phyloP scores from a whole-genome alignment of 2,329 filamentous ascomycete genomes.

The Fusarium acutatum region DNA sequence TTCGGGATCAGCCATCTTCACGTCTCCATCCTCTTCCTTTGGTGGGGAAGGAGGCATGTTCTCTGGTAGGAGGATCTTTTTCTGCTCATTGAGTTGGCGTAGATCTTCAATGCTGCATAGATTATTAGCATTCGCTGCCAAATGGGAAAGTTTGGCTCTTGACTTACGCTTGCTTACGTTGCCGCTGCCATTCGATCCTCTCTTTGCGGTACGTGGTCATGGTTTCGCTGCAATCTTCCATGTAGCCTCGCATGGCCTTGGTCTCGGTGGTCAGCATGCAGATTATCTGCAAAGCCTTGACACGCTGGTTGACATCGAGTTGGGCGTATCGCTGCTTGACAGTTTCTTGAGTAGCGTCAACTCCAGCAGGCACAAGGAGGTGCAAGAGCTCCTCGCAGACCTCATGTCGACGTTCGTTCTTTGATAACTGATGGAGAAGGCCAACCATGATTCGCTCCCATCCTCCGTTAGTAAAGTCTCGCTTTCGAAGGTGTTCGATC shows the following conservation, averaged over 20 bases:
- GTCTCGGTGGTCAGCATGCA: conserved; percentile 88
- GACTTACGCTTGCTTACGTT: conserved; percentile 72
- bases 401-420: conserved; percentile 73
- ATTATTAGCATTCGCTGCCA: background rate
- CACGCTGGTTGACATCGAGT: conserved; percentile 84
- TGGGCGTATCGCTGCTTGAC: conserved; percentile 75
- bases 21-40: conserved; percentile 65
- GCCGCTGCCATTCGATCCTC: conserved; percentile 90
- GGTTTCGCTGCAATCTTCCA: conserved; percentile 90
- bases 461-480: conserved; percentile 86
- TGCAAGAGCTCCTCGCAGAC: conserved; percentile 81
- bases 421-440: conserved; percentile 84
- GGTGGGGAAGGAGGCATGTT: conserved; percentile 72
- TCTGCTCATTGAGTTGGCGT: conserved; percentile 74
- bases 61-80: conserved; percentile 77
- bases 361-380: conserved; percentile 80
- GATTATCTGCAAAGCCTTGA: conserved; percentile 83
- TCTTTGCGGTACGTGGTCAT: conserved; percentile 97
- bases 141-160: background rate
- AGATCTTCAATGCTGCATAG: conserved; percentile 72
- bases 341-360: conserved; percentile 78
- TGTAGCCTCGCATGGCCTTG: conserved; percentile 83
- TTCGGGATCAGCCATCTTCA: conserved; percentile 70
- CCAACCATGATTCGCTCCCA: conserved; percentile 94
- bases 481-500: conserved; percentile 83